Percentiles rank a stretch among this genome's conserved stretches.
phyloP scores from a whole-genome alignment of 208 protist species.

The Crithidia sp. region DNA sequence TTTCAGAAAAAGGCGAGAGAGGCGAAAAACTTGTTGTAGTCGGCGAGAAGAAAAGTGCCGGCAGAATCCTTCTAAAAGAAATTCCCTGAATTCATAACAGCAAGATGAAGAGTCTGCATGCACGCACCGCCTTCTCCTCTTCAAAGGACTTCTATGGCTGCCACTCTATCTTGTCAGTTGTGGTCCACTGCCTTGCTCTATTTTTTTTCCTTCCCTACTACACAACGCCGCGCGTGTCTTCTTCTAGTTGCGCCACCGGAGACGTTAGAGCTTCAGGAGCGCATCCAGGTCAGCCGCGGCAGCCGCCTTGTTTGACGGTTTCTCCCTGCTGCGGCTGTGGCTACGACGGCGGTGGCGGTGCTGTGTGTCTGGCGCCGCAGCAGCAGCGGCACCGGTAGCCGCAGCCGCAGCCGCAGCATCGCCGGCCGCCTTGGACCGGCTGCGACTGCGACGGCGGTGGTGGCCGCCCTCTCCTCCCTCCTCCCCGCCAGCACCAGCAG shows the following conservation, averaged over 20 bases:
- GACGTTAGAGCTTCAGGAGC: conserved; percentile 41
- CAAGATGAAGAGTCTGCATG: no score
- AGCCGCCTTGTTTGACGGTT: conserved; percentile 4
- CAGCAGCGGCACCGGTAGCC: background rate
- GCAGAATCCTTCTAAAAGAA: no score
- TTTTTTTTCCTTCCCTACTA: background rate
- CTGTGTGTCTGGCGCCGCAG: conserved; percentile 23
- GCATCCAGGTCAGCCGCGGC: conserved; percentile 36
- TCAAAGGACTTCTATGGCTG: no score
- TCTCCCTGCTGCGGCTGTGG: conserved; percentile 27
- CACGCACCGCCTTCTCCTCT: no score
- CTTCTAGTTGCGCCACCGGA: no score
- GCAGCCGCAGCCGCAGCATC: background rate
- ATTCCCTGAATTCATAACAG: no score
- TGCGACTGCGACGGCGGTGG: conserved; percentile 17
- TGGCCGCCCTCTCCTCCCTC: conserved; percentile 3
- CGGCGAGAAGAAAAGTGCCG: no score
- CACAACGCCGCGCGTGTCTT: background rate
- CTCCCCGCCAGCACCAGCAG: background rate
- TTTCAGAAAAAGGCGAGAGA: no score
- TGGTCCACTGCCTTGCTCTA: background rate
- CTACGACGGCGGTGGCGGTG: conserved; percentile 36
- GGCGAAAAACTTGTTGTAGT: no score
- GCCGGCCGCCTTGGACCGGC: conserved; percentile 5
- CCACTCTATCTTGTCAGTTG: background rate